Percentiles rank a stretch among this genome's conserved stretches.
These are phyloP conservation scores for Coemansia sp. DNA, from an alignment of 192 early-diverging fungal species.

Conservation along the genomic window DNA sequence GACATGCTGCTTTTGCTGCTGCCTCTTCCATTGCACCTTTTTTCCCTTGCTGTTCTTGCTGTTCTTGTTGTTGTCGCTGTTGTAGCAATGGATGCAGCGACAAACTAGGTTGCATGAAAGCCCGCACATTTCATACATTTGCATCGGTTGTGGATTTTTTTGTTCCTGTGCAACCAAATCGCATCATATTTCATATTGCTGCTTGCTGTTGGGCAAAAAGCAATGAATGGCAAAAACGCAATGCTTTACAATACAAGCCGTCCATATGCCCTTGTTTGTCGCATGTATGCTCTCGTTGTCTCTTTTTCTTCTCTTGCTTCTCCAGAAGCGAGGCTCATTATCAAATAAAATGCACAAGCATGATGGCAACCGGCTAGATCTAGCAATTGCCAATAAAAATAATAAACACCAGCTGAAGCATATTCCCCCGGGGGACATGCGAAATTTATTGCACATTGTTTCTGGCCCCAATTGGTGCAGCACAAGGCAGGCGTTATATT, in stretches of 20 bases:
- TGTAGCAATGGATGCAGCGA: too few species aligned
- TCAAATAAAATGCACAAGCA: too few species aligned
- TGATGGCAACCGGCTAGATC: too few species aligned
- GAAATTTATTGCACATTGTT: constrained; percentile 5
- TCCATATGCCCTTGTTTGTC: too few species aligned
- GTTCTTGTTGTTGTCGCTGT: too few species aligned
- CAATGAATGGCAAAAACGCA: too few species aligned
- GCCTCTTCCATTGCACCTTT: too few species aligned
- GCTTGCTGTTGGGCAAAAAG: background rate
- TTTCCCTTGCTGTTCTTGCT: too few species aligned
- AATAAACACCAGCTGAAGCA: background rate
- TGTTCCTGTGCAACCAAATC: background rate
- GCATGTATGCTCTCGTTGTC: background rate
- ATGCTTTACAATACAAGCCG: too few species aligned
- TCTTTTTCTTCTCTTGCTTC: background rate
- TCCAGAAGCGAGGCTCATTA: background rate
- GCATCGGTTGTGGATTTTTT: constrained; percentile 9
- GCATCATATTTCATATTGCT: background rate
- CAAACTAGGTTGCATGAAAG: constrained; percentile 6
- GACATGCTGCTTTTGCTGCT: background rate
- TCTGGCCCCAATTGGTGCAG: background rate
- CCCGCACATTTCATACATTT: constrained; percentile 9
- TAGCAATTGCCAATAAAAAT: background rate
- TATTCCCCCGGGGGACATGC: background rate
- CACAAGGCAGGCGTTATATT: constrained; percentile 3